Conservation (phyloP, 202 grass and related monocot genomes). For the Eragrostis tef region DNA sequence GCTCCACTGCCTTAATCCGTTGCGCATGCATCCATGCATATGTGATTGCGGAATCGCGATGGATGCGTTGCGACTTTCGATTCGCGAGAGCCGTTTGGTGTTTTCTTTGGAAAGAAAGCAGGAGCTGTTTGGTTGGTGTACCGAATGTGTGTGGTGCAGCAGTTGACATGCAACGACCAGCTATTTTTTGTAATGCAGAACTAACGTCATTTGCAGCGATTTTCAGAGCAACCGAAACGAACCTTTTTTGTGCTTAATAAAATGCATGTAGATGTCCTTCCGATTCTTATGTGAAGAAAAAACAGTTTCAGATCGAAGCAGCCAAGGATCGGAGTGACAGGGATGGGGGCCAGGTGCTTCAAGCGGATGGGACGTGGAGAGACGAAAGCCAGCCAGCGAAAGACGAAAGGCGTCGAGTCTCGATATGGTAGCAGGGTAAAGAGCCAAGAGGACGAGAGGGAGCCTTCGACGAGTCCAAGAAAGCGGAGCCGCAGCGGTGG, state of each 20-base stretch:
- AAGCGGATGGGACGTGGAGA: too few species aligned
- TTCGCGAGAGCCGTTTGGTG: not conserved
- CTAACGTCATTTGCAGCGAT: not conserved
- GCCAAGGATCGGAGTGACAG: not conserved
- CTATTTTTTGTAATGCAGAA: not conserved
- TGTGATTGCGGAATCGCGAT: not conserved
- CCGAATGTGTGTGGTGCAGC: conserved; percentile 6
- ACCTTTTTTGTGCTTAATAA: too few species aligned
- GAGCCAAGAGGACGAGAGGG: not conserved
- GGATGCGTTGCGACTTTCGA: not conserved
- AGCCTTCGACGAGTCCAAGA: too few species aligned
- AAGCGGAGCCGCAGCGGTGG: not conserved
- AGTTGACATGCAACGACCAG: not conserved
- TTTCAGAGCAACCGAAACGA: not conserved
- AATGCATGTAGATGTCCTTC: not conserved
- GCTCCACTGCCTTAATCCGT: not conserved
- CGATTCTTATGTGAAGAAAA: not conserved
- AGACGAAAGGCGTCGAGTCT: too few species aligned
- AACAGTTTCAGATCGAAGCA: too few species aligned
- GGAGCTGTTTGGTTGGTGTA: conserved; percentile 40
- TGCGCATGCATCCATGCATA: not conserved
- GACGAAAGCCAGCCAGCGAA: too few species aligned
- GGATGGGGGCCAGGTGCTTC: not conserved
- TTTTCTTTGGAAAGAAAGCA: too few species aligned
- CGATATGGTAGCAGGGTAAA: not conserved